Percentiles rank a stretch among this genome's conserved stretches.
Conservation (phyloP, 192 early-diverging fungal species). For the Backusella tuberculispora region DNA sequence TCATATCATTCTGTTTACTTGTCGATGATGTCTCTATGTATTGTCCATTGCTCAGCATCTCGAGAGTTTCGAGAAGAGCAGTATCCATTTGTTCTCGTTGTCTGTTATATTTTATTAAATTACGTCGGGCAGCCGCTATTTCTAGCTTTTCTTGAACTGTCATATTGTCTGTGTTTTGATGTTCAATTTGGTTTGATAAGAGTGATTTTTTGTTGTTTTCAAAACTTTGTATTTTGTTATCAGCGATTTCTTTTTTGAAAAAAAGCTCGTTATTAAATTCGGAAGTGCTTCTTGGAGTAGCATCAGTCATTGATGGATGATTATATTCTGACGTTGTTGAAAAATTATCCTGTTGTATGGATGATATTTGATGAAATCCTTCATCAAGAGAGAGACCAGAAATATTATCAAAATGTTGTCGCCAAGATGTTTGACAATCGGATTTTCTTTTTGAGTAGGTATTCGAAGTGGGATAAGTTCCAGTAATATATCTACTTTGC, state of each 20-base stretch:
- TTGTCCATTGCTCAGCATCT: not conserved
- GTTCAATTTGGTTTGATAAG: slow-evolving; percentile 3
- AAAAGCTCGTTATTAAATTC: not conserved
- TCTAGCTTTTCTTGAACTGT: slow-evolving; percentile 16
- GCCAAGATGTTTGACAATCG: not conserved
- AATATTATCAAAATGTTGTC: slow-evolving; percentile 7
- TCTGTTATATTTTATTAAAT: slow-evolving; percentile 5
- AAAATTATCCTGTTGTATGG: slow-evolving; percentile 3
- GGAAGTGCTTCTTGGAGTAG: not conserved
- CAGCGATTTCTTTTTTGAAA: slow-evolving; percentile 10
- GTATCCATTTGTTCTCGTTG: slow-evolving; percentile 18
- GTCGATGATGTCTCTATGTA: not conserved
- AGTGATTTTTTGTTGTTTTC: not conserved
- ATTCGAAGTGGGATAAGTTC: not conserved
- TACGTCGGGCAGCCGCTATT: slow-evolving; percentile 12
- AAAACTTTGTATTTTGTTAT: not conserved
- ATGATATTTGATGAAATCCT: not conserved
- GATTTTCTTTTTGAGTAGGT: slow-evolving; percentile 4
- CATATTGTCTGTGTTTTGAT: slow-evolving; percentile 1
- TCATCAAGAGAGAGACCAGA: not conserved
- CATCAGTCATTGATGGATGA: not conserved
- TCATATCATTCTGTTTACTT: not conserved
- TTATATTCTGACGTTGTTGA: not conserved
- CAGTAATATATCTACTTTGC: not conserved
- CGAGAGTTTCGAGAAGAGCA: slow-evolving; percentile 4